Evolutionary conservation across 176 grass and related monocot genomes (phyloP).

Genomic region (Echinochloa phyllopogon): DNA sequence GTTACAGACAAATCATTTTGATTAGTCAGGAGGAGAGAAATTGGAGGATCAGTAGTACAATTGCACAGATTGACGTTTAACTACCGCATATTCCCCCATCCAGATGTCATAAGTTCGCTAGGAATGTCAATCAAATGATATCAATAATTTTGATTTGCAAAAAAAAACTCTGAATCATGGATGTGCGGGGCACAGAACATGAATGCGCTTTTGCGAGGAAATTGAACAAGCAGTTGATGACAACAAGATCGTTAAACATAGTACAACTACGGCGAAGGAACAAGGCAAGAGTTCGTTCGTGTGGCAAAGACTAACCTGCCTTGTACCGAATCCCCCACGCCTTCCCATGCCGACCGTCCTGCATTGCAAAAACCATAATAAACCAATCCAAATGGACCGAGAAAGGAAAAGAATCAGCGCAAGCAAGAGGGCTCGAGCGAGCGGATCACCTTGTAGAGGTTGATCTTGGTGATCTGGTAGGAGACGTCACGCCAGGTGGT

Average conservation of each 20-base stretch:
- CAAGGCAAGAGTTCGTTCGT: background rate
- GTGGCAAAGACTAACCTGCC: constrained; percentile 55
- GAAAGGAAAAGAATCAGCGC: background rate
- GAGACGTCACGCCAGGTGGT: constrained; percentile 89
- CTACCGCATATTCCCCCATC: background rate
- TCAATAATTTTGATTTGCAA: background rate
- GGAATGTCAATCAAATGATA: background rate
- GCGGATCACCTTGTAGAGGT: constrained; percentile 80
- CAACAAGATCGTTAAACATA: background rate
- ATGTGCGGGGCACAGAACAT: background rate
- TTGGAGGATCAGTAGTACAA: background rate
- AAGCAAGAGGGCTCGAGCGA: background rate
- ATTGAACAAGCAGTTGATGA: background rate
- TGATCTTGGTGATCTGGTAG: constrained; percentile 91
- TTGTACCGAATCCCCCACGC: constrained; percentile 90
- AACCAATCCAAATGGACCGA: background rate
- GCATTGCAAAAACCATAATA: constrained; percentile 5
- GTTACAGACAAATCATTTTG: background rate
- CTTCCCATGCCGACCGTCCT: constrained; percentile 95
- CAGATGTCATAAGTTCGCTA: background rate
- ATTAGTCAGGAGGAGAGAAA: background rate
- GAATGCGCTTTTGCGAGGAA: too few species aligned
- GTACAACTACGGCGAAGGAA: background rate
- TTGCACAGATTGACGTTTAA: background rate
- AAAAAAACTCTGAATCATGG: background rate